A percentile compares a stretch with the other conserved stretches of the same genome.
These are phyloP conservation scores for Rhizopus delemar DNA, from an alignment of 371 early-diverging fungal genomes.

Conservation along the genomic window DNA sequence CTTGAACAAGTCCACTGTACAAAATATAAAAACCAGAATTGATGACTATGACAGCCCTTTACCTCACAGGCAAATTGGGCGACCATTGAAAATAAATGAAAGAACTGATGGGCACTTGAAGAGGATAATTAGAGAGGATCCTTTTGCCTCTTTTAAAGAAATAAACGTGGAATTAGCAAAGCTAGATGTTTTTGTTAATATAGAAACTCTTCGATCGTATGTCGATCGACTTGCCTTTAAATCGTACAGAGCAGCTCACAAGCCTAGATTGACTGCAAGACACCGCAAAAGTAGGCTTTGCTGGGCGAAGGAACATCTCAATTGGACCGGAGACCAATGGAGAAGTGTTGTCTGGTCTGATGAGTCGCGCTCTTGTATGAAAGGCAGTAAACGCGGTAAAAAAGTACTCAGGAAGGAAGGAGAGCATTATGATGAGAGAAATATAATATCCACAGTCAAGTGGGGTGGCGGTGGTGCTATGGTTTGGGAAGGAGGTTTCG, in stretches of 20 bases:
- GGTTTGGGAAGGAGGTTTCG: background rate
- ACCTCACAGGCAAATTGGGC: background rate
- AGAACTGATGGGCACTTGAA: background rate
- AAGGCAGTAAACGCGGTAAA: background rate
- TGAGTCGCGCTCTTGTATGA: background rate
- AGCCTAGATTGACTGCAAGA: background rate
- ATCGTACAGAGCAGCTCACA: background rate
- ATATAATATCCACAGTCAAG: background rate
- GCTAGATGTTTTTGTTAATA: background rate
- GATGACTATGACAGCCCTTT: background rate
- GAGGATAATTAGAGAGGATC: background rate
- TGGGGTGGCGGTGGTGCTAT: background rate
- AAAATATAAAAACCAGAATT: too few species aligned
- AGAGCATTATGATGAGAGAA: background rate
- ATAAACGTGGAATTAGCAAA: background rate
- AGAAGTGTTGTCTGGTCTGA: background rate
- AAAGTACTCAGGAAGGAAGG: background rate
- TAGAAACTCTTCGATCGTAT: background rate
- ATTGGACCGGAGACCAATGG: background rate
- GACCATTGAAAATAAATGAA: background rate
- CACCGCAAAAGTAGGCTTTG: background rate
- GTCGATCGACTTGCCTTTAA: background rate
- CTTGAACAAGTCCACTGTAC: background rate
- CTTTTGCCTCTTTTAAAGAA: background rate
- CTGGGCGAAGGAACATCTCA: background rate